Evolutionary conservation across 2,329 filamentous ascomycete genomes (phyloP).

Genomic region (Exophiala mesophila): DNA sequence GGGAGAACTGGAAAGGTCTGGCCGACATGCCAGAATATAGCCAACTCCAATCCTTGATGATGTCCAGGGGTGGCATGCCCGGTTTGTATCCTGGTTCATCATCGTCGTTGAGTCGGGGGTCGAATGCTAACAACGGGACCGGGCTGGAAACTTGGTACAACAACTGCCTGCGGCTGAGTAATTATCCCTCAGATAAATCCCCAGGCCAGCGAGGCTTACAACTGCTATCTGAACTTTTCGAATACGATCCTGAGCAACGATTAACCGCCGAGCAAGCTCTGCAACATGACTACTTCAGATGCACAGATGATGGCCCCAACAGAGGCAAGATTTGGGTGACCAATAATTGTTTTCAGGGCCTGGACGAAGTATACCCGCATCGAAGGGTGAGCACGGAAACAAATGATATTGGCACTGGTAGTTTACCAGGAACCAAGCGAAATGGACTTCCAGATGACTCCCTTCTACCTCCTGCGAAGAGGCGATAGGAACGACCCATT

Average conservation of each 20-base stretch:
- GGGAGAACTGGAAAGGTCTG: conserved; percentile 82
- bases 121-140: conserved; percentile 48
- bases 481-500: conserved; percentile 19
- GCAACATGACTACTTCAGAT: conserved; percentile 83
- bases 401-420: conserved; percentile 88
- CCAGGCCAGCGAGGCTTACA: conserved; percentile 75
- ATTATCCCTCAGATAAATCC: conserved; percentile 49
- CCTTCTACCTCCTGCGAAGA: conserved; percentile 22
- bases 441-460: conserved; percentile 77
- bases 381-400: conserved; percentile 89
- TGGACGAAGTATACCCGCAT: conserved; percentile 83
- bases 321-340: conserved; percentile 47
- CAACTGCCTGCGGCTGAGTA: conserved; percentile 59
- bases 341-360: conserved; percentile 84
- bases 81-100: conserved; percentile 30
- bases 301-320: conserved; percentile 42
- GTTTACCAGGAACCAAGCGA: conserved; percentile 84
- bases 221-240: conserved; percentile 73
- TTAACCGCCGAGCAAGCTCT: conserved; percentile 83
- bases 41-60: conserved; percentile 56
- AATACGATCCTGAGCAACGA: conserved; percentile 87
- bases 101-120: conserved; percentile 33
- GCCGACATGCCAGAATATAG: conserved; percentile 79
- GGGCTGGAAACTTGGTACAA: conserved; percentile 77
- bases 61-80: conserved; percentile 38